Conservation (phyloP, 2,329 filamentous ascomycete genomes). For the Metarhizium humberi region DNA sequence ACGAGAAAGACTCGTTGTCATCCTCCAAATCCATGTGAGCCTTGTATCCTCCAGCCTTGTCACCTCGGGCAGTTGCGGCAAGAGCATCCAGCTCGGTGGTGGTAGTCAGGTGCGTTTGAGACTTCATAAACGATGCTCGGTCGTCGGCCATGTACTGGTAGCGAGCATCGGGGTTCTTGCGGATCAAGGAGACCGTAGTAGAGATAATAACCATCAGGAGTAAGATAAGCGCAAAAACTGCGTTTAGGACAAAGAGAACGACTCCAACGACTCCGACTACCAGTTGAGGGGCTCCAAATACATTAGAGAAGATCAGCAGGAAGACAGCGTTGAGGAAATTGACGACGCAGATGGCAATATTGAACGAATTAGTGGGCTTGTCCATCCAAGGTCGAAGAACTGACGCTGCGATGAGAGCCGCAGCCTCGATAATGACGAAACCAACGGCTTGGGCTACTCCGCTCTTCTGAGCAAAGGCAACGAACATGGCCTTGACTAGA, state of each 20-base stretch:
- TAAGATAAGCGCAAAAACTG: constrained; percentile 71
- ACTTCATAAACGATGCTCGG: constrained; percentile 95
- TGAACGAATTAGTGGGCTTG: constrained; percentile 95
- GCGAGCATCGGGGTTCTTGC: constrained; percentile 88
- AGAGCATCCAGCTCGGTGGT: constrained; percentile 86
- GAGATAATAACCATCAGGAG: constrained; percentile 66
- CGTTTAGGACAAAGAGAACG: constrained; percentile 81
- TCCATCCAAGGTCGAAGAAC: constrained; percentile 95
- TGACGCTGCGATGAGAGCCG: constrained; percentile 64
- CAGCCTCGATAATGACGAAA: constrained; percentile 74
- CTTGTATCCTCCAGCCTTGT: constrained; percentile 48
- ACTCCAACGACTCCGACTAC: constrained; percentile 85
- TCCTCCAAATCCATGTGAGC: constrained; percentile 28
- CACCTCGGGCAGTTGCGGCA: constrained; percentile 79
- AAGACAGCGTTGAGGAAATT: constrained; percentile 91
- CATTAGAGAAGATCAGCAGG: constrained; percentile 75
- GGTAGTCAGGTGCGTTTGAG: constrained; percentile 65
- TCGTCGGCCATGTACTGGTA: constrained; percentile 98
- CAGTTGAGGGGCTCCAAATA: constrained; percentile 75
- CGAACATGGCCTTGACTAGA: constrained; percentile 81
- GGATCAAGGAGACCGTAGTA: constrained; percentile 61
- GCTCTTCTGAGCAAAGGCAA: constrained; percentile 67
- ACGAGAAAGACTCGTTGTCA: constrained; percentile 30
- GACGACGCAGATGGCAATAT: constrained; percentile 81
- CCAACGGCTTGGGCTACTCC: constrained; percentile 70